phyloP scores from a whole-genome alignment of 345 rosid genomes.

The Carallia pectinifolia region DNA sequence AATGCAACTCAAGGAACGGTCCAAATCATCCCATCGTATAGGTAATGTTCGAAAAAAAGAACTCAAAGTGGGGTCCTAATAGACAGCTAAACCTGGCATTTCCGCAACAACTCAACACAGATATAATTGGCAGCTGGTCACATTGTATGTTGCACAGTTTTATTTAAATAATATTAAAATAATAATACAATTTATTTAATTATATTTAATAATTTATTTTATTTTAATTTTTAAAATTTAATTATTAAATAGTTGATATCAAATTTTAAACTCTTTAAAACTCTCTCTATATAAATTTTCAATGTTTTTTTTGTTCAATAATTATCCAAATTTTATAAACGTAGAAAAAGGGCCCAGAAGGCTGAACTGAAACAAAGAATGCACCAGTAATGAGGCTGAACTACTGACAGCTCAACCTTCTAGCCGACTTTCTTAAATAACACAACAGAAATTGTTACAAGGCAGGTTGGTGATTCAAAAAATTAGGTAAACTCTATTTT shows the following conservation, averaged over 20 bases:
- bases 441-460: not conserved
- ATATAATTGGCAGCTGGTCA: conserved; percentile 20
- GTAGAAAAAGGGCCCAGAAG: not conserved
- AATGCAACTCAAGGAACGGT: too few species aligned
- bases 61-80: conserved; percentile 13
- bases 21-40: too few species aligned
- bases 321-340: not conserved
- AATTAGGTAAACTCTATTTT: conserved; percentile 1
- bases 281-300: too few species aligned
- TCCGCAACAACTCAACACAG: conserved; percentile 4
- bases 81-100: not conserved
- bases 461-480: conserved; percentile 15
- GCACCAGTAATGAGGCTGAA: conserved; percentile 26
- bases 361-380: not conserved
- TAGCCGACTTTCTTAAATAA: conserved; percentile 35
- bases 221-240: too few species aligned
- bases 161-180: too few species aligned
- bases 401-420: conserved; percentile 42
- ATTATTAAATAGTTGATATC: too few species aligned
- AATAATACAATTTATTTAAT: too few species aligned
- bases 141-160: too few species aligned
- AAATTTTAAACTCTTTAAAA: too few species aligned
- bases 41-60: too few species aligned
- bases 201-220: too few species aligned
- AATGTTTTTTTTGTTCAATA: too few species aligned